A percentile compares a stretch with the other conserved stretches of the same genome.
Conservation (phyloP, 2,329 filamentous ascomycete species). For the Ophiosphaerella narmari region DNA sequence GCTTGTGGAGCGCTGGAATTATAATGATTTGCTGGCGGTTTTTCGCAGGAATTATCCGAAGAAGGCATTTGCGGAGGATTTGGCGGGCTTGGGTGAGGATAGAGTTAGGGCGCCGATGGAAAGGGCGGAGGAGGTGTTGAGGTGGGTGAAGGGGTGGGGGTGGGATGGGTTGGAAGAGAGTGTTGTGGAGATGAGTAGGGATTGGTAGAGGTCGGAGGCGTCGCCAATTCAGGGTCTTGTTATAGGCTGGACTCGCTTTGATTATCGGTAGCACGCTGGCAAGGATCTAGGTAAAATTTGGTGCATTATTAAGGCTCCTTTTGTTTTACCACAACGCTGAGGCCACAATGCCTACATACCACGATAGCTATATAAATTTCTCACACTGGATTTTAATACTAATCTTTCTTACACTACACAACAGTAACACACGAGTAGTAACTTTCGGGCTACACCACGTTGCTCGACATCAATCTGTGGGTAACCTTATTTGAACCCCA, state of each 20-base stretch:
- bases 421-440: too few species aligned
- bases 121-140: conserved; percentile 33
- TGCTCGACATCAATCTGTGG: neutral
- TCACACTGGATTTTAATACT: too few species aligned
- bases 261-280: too few species aligned
- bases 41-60: conserved; percentile 48
- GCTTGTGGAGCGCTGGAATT: conserved; percentile 55
- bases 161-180: conserved; percentile 34
- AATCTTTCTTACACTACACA: too few species aligned
- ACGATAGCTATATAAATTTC: too few species aligned
- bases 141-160: conserved; percentile 31
- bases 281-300: too few species aligned
- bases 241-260: too few species aligned
- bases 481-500: neutral
- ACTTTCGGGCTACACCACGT: too few species aligned
- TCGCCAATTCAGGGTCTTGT: too few species aligned
- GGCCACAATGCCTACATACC: too few species aligned
- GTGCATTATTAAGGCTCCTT: too few species aligned
- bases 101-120: conserved; percentile 20
- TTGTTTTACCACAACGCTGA: too few species aligned
- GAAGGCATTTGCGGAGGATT: conserved; percentile 37
- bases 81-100: conserved; percentile 23
- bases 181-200: conserved; percentile 19
- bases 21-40: conserved; percentile 50
- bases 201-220: conserved; percentile 5